phyloP scores from a whole-genome alignment of 2,329 filamentous ascomycete genomes.

The Ceratocystis variospora region DNA sequence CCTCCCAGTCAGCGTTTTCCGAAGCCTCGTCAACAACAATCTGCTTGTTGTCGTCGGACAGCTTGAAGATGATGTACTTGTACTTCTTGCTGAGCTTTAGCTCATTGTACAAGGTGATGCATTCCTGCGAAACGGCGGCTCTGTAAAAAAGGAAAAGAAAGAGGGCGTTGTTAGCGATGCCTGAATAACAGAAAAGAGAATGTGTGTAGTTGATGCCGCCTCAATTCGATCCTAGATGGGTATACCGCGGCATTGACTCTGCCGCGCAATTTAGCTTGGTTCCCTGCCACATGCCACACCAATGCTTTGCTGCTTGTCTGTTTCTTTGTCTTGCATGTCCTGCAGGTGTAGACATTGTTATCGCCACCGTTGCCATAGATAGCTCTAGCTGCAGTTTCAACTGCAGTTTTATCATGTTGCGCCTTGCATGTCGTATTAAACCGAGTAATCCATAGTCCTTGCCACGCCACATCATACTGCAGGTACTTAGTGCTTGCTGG shows the following conservation, averaged over 20 bases:
- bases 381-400: neutral
- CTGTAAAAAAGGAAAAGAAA: conserved; percentile 30
- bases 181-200: neutral
- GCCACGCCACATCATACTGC: neutral
- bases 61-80: conserved; percentile 83
- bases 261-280: too few relatives aligned
- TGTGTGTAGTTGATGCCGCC: neutral
- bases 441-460: neutral
- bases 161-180: conserved; percentile 10
- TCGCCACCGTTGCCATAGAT: neutral
- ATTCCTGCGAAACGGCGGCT: conserved; percentile 58
- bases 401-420: conserved; percentile 5
- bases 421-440: conserved; percentile 13
- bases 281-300: too few relatives aligned
- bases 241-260: too few relatives aligned
- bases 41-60: conserved; percentile 68
- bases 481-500: conserved; percentile 1
- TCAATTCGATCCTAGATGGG: too few relatives aligned
- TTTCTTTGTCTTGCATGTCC: neutral
- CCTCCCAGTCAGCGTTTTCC: conserved; percentile 51
- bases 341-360: neutral
- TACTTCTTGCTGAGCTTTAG: conserved; percentile 69
- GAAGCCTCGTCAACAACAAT: conserved; percentile 68
- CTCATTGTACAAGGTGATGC: conserved; percentile 60
- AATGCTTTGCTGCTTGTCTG: too few relatives aligned